Evolutionary conservation across 192 early-diverging fungal species (phyloP), one percentile per base, ranked within the genome.

Genomic region (Gigaspora rosea): DNA sequence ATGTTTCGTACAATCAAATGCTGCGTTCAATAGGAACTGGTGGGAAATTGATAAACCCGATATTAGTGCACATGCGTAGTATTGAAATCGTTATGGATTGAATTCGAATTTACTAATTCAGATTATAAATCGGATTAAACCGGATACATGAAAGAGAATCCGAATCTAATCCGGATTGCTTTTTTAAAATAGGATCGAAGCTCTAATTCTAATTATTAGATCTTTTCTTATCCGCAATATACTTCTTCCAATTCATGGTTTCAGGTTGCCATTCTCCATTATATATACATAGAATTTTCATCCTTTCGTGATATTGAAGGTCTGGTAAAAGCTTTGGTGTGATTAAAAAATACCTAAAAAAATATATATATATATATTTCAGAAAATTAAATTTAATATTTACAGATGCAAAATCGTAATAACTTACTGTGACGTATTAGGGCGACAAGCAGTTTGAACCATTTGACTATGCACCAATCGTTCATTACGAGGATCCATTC

Each of bases 291-390:
- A 97, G 86, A 0, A 99, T 91, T 59, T 90, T 91, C 96, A 98
- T 98, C 41, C 88, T 83, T 59, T 92, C 89, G 80, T 97, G 94
- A 82, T 98, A 99, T 48, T 92, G 87, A 8, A 99, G 86, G 79
- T 98, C 92, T 0, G 94, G 93, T n/a, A 99, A 85, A 22, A 99
- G 86, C 82, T 99, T 99, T n/a, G 98, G 98, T 10, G 98, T 99
- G 61, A 99, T 98, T 64, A 99, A 83, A 70, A 99, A 99, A 78
- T 99, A 96, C 80, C 90, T 92, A 73, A 35, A 20, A 75, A 33
- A 50, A 12, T 27, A 27, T 27, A 27, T 27, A 27, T 27, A 27
- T 27, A 27, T 27, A 27, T 27, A 27, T 27, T 27, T 27, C 27
- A 27, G 27, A 27, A 27, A 27, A 27, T 27, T 27, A 27, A 27